Evolutionary conservation across 2,329 filamentous ascomycete genomes (phyloP).

Genomic region (Phaeosphaeriaceae sp.): DNA sequence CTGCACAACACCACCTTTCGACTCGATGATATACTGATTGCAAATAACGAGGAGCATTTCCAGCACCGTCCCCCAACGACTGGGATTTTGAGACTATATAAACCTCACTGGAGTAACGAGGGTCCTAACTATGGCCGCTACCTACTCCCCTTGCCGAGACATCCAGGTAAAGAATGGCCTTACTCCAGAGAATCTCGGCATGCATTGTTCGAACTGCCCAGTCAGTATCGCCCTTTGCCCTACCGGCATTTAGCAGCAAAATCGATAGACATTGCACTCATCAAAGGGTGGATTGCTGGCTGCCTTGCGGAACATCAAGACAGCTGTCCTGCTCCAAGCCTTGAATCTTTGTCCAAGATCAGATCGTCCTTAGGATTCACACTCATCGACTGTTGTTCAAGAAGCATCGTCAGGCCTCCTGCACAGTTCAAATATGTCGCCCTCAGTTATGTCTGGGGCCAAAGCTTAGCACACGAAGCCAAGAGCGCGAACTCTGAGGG

Average conservation of each 20-base stretch:
- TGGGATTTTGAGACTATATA: neutral
- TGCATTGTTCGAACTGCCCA: neutral
- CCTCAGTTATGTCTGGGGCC: constrained; percentile 10
- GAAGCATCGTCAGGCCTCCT: neutral
- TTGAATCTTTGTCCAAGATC: neutral
- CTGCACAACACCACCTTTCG: neutral
- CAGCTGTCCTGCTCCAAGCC: neutral
- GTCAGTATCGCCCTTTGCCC: neutral
- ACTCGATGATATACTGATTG: neutral
- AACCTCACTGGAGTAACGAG: neutral
- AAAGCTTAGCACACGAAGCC: neutral
- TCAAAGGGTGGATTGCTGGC: neutral
- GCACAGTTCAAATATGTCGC: constrained; percentile 4
- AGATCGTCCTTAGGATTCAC: neutral
- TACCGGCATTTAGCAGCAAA: neutral
- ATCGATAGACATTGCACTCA: neutral
- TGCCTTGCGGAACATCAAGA: neutral
- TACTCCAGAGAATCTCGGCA: neutral
- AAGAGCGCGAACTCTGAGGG: neutral
- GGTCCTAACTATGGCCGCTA: neutral
- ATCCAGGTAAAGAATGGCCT: neutral
- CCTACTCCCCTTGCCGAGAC: neutral
- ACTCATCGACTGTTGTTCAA: neutral
- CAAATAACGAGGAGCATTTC: neutral
- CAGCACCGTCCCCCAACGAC: neutral